Base-by-base conservation (phyloP, 148 eudicot species). In the Rhododendron griersonianum region DNA sequence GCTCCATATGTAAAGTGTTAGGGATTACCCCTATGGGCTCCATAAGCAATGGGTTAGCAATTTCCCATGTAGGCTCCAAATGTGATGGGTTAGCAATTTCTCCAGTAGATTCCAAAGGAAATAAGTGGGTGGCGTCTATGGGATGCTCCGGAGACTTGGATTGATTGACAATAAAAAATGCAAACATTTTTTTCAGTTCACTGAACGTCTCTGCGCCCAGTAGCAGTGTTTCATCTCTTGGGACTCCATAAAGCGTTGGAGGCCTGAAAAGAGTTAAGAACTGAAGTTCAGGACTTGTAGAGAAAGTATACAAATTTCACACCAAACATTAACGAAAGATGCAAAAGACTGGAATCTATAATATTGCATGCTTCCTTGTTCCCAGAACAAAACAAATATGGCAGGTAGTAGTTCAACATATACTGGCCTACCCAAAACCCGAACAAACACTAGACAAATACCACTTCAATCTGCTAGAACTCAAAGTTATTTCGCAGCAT, bases 161-260 rank as follows among this genome's bases (percentile, higher is more conserved):
- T 87, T 93, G 99, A 86, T 91, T 93, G 75, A 95, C 92, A 77
- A 97, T 88, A 81, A 93, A 96, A 81, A 93, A 96, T 51, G 94
- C 93, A 88, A 95, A 95, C 80, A 91, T 89, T 77, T 90, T 93
- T 82, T 94, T 93, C 81, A 95, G 94, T 81, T 95, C 92, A 78
- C 90, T 93, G 90, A 92, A 93, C 73, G 92, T 91, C 48, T 93
- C 92, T 37, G 95, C 91, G 83, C 98, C 95, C 90, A 87, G 92
- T 89, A 91, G 91, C 83, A 91, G 84, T 55, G 95, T 90, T 88
- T 94, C 96, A 87, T 98, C 98, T 90, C 98, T 93, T 55, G 96
- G 99, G 78, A 98, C 90, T 41, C 96, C 96, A 80, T 90, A 91
- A 6, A 98, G 98, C 18, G 99, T 98, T 83, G 99, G 99, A 7